Evolutionary conservation across 352 stramenopile species (phyloP).

Genomic region (Hyaloperonospora brassicae): DNA sequence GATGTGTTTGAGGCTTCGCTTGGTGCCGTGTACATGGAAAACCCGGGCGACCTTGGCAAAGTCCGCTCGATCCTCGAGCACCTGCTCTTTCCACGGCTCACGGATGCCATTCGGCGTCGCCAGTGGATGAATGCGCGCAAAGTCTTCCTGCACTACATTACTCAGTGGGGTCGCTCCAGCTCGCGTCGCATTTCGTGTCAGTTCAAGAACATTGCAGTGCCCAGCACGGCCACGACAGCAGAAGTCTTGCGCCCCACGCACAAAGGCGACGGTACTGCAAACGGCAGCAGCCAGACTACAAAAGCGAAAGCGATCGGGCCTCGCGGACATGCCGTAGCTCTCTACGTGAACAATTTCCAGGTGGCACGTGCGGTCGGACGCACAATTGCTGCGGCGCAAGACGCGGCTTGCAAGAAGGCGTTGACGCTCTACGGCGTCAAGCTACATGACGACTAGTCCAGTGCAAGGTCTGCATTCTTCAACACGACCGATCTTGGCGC

Average conservation of each 20-base stretch:
- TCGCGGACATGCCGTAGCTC: constrained; percentile 43
- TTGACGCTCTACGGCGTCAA: constrained; percentile 60
- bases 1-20: constrained; percentile 77
- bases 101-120: constrained; percentile 63
- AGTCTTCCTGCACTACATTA: constrained; percentile 54
- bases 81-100: constrained; percentile 58
- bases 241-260: constrained; percentile 25
- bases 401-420: constrained; percentile 56
- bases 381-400: constrained; percentile 62
- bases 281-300: constrained; percentile 18
- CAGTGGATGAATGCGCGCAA: constrained; percentile 81
- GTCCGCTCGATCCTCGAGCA: constrained; percentile 58
- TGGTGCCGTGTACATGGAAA: constrained; percentile 71
- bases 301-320: constrained; percentile 17
- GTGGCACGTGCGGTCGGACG: constrained; percentile 52
- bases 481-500: no score
- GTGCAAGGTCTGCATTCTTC: neutral
- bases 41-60: constrained; percentile 40
- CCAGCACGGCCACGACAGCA: neutral
- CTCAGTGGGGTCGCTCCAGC: constrained; percentile 38
- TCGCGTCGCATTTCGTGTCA: constrained; percentile 31
- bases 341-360: constrained; percentile 60
- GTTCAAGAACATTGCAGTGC: constrained; percentile 43
- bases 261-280: constrained; percentile 8
- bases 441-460: constrained; percentile 33